Base-by-base conservation (phyloP, 2,329 filamentous ascomycete species). In the Fusarium nematophilum region DNA sequence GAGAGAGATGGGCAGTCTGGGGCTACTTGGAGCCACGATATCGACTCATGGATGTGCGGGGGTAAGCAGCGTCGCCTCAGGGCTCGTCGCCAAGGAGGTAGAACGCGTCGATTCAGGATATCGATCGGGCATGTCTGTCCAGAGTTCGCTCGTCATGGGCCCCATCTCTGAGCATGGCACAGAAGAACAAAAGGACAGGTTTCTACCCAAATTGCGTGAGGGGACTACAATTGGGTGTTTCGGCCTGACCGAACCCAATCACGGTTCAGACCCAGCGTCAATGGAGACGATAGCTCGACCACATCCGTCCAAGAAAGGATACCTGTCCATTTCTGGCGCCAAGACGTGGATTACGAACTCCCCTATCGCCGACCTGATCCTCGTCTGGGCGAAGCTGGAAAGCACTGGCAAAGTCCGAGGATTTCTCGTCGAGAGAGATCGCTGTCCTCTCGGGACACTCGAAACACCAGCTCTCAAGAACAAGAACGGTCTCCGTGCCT, bases 311-410 rank as follows among this genome's bases (percentile, higher is more conserved):
- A 93, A 93, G 80, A 89, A 90, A 70, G 92, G 92, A 4, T 91
- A 92, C 73, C 90, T 89, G 67, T 85, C 87, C 23, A 77, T 97
- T 23, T 91, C 88, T 33, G 93, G 93, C 2, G 80, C 90, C 38
- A 97, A 97, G 81, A 96, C 93, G 0, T 97, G 93, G 93, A 97
- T 96, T 72, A 96, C 92, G 8, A 96, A 96, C 77, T 93, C 90
- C 6, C 93, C 93, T 4, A 96, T 96, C 68, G 86, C 92, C 3
- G 92, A 96, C 67, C 82, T 96, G 2, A 78, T 96, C 42, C 78
- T 97, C 59, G 88, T 97, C 1, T 99, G 95, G 95, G 95, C 93
- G 1, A 97, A 96, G 80, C 78, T 97, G 40, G 86, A 95, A 60
- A 90, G 90, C 65, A 95, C 92, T n/a, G 93, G 93, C 59, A 97